These are phyloP conservation scores for Eucalyptus coolabah DNA, from an alignment of 345 rosid species.

Conservation along the genomic window DNA sequence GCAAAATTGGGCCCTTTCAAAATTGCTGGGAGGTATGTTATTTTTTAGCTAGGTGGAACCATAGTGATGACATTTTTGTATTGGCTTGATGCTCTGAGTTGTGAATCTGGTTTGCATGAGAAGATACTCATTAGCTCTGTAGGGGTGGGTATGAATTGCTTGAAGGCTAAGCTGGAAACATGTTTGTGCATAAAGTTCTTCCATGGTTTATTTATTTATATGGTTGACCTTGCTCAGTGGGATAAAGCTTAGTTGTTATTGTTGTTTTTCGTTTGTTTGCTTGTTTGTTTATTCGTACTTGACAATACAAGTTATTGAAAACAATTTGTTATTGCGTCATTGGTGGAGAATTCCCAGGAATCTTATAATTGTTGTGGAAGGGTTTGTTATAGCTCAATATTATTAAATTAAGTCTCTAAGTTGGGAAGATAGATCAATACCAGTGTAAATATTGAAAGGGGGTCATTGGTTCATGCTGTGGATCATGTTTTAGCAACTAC, in stretches of 20 bases:
- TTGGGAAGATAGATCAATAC: not conserved
- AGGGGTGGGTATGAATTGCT: not conserved
- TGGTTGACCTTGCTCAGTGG: not conserved
- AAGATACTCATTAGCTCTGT: not conserved
- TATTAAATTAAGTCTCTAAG: not conserved
- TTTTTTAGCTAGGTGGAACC: not conserved
- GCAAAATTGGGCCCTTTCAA: slow-evolving; percentile 76
- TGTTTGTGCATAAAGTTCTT: not conserved
- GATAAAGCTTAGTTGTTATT: not conserved
- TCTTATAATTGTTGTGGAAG: not conserved
- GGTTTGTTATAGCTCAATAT: not conserved
- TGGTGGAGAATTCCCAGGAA: not conserved
- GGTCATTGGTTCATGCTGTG: not conserved
- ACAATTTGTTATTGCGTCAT: not conserved
- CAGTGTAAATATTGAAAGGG: not conserved
- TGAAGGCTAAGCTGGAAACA: not conserved
- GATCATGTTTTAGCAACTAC: not conserved
- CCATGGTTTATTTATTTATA: not conserved
- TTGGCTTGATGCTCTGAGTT: not conserved
- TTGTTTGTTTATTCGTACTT: not conserved
- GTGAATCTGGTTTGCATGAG: not conserved
- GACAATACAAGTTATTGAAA: not conserved
- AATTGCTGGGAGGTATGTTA: slow-evolving; percentile 42
- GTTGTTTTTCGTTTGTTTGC: not conserved
- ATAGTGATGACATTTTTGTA: not conserved